These are phyloP conservation scores for Myriosclerotinia curreyana DNA, from an alignment of 2,329 filamentous ascomycete species.

Conservation along the genomic window DNA sequence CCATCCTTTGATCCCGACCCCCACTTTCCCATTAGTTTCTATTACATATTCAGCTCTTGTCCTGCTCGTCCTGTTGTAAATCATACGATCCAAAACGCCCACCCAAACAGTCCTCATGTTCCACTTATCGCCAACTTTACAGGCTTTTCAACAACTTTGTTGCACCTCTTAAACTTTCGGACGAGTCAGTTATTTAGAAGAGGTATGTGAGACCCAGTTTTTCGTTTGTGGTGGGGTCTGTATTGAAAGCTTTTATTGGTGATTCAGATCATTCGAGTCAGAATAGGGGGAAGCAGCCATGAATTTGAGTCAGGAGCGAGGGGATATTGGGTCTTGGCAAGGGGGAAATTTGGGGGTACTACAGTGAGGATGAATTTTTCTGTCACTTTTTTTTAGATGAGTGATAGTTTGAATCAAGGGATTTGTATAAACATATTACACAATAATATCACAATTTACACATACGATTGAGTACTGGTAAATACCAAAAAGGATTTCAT, in stretches of 20 bases:
- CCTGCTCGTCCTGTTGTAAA: too few relatives aligned
- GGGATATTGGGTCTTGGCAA: too few relatives aligned
- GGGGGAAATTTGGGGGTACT: too few relatives aligned
- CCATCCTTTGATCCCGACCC: neutral
- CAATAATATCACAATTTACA: neutral
- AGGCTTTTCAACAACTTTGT: constrained; percentile 3
- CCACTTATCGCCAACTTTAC: constrained; percentile 11
- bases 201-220: neutral
- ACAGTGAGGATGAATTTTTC: too few relatives aligned
- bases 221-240: neutral
- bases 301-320: neutral
- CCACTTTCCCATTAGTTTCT: constrained; percentile 4
- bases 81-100: neutral
- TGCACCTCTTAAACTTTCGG: constrained; percentile 19
- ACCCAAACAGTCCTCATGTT: neutral
- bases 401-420: too few relatives aligned
- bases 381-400: too few relatives aligned
- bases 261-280: neutral
- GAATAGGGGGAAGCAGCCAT: neutral
- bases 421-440: neutral
- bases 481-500: neutral
- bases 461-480: neutral
- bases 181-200: constrained; percentile 20
- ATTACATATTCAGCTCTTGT: neutral
- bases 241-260: neutral